Base-by-base conservation (phyloP, 306 rosid genomes). In the Prunus campanulata region DNA sequence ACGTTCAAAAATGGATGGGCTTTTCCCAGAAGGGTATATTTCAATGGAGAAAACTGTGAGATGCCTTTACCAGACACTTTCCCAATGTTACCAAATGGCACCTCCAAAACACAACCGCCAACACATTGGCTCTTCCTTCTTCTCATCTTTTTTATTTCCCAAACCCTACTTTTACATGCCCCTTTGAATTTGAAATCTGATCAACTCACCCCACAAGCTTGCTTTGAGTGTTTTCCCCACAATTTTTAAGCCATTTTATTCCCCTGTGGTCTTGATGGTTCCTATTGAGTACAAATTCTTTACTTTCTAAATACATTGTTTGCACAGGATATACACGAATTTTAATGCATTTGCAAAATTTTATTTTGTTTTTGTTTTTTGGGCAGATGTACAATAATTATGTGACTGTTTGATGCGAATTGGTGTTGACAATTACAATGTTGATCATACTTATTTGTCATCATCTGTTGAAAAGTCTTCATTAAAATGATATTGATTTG, bases 1-100 rank as follows among this genome's bases (percentile, higher is more conserved):
- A 91, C 96, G 54, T 68, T 93, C 15, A 79, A 83, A 24, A 88
- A 91, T 10, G 93, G 96, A 72, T 88, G 98, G 98, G 86, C 82
- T 8, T 81, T 93, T n/a, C 98, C 96, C 1, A 77, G 90, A 78
- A 88, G 93, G 78, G 64, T 93, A 75, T 93, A 93, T 57, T 91
- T 91, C 90, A 87, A 91, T 32, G 97, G 97, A 1, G 98, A 91
- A 32, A 54, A 78, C 65, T 91, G 97, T 66, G 79, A 83, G 67
- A 93, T 93, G 97, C 88, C 95, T 42, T 80, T 75, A 20, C 95
- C 97, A 14, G 88, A 89, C 77, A 78, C 69, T 20, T 93, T 84
- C 61, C 98, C 97, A 48, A 75, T 65, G 78, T 78, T 91, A 56
- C 97, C 97, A 79, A 90, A 88, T 79, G 81, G 73, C 49, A 54